These are phyloP conservation scores for Scheffersomyces ergatensis DNA, from an alignment of 805 yeast genomes.

Conservation along the genomic window DNA sequence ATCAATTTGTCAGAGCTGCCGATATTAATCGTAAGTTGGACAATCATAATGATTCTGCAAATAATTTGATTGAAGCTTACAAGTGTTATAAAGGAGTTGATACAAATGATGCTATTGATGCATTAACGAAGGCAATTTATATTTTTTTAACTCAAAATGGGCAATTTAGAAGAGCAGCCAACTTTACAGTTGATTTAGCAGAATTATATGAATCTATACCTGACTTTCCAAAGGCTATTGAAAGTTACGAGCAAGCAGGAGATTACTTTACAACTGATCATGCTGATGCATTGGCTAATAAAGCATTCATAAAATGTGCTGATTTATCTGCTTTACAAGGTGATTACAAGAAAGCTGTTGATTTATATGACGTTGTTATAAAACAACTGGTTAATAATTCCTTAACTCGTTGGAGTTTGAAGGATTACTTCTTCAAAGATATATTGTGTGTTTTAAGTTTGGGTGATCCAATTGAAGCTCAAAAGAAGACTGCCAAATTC, in stretches of 20 bases:
- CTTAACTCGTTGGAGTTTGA: slow-evolving; percentile 84
- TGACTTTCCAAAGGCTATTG: slow-evolving; percentile 67
- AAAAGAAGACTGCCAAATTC: slow-evolving; percentile 63
- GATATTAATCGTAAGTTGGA: slow-evolving; percentile 70
- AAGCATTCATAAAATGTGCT: slow-evolving; percentile 85
- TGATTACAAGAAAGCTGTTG: slow-evolving; percentile 73
- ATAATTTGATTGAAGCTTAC: slow-evolving; percentile 84
- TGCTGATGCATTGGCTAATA: slow-evolving; percentile 85
- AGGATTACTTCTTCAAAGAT: slow-evolving; percentile 85
- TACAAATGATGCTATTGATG: slow-evolving; percentile 74
- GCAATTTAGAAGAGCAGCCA: slow-evolving; percentile 95
- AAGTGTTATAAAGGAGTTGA: slow-evolving; percentile 76
- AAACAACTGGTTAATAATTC: slow-evolving; percentile 70
- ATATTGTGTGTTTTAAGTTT: slow-evolving; percentile 80
- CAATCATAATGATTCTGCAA: slow-evolving; percentile 87
- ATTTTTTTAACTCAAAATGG: slow-evolving; percentile 82
- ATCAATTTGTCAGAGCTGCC: slow-evolving; percentile 83
- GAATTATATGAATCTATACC: slow-evolving; percentile 74
- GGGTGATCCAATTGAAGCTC: slow-evolving; percentile 84
- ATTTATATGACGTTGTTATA: slow-evolving; percentile 74
- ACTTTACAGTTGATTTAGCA: slow-evolving; percentile 87
- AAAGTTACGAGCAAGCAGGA: slow-evolving; percentile 87
- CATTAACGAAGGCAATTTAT: slow-evolving; percentile 73
- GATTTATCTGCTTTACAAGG: slow-evolving; percentile 73
- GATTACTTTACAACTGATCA: slow-evolving; percentile 95